phyloP scores from a whole-genome alignment of 2,329 filamentous ascomycete species.

The Atkinsonella texensis region DNA sequence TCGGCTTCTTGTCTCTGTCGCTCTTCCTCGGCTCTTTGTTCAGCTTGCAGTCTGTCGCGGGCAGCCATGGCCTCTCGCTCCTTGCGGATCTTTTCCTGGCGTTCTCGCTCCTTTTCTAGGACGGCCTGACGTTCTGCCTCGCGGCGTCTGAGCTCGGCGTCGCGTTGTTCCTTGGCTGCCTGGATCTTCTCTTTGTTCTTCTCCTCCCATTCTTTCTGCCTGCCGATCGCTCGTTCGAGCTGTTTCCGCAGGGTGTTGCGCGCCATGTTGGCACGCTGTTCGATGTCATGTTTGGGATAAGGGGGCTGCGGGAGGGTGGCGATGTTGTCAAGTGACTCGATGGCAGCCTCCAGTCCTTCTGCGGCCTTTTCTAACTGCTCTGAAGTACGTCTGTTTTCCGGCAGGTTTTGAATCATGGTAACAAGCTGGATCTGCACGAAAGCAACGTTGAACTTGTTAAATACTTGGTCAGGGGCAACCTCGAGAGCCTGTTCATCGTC shows the following conservation, averaged over 20 bases:
- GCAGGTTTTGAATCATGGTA: slow-evolving; percentile 60
- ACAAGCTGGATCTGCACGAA: slow-evolving; percentile 96
- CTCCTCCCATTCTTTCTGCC: slow-evolving; percentile 83
- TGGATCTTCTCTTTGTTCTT: slow-evolving; percentile 82
- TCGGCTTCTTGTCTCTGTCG: slow-evolving; percentile 48
- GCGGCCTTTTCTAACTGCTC: slow-evolving; percentile 72
- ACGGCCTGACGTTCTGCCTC: slow-evolving; percentile 63
- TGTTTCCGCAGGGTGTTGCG: slow-evolving; percentile 90
- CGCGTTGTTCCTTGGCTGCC: slow-evolving; percentile 65
- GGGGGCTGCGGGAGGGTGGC: slow-evolving; percentile 56
- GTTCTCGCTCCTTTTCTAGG: slow-evolving; percentile 58
- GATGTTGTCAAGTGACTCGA: slow-evolving; percentile 56
- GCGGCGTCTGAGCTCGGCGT: slow-evolving; percentile 65
- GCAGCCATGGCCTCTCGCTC: slow-evolving; percentile 75
- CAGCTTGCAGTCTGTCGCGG: slow-evolving; percentile 59
- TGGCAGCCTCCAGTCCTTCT: slow-evolving; percentile 73
- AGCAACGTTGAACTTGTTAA: slow-evolving; percentile 95
- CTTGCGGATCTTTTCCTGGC: slow-evolving; percentile 70
- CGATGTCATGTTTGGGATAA: slow-evolving; percentile 81
- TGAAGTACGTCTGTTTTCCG: slow-evolving; percentile 65
- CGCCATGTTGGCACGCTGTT: slow-evolving; percentile 95
- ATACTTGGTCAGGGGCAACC: slow-evolving; percentile 69
- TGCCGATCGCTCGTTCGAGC: slow-evolving; percentile 71
- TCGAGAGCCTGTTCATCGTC: slow-evolving; percentile 48
- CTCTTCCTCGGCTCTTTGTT: slow-evolving; percentile 37